Evolutionary conservation across 495 filamentous ascomycete species (phyloP), one percentile per base, ranked within the genome.

Genomic region (Immersiella caudata): DNA sequence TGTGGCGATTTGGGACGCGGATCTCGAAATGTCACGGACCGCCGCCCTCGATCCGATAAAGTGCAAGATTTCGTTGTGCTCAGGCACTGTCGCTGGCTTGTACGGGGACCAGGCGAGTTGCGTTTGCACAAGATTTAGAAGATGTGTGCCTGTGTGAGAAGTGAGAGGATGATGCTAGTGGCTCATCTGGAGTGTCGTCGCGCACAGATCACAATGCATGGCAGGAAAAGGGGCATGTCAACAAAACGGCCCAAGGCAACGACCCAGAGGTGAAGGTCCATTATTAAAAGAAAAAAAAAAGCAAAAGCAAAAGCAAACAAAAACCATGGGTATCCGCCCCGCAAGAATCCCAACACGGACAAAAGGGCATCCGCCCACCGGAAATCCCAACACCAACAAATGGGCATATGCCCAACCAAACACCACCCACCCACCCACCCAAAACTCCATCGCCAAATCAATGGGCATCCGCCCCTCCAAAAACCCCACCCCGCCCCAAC

Each of bases 181-280:
- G 29, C 3, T 33, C 29, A 33, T 4, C 29, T 3, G 29, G 4
- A 33, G 29, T 33, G 29, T 33, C 29, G 8, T 8, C 4, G 8
- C 11, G 40, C 40, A 46, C 40, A 46, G 40, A 46, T 46, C 40
- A 25, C 22, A 14, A 25, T 12, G 11, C 21, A 25, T 25, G 21
- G 0, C n/a, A 35, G 20, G 21, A 35, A 59, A 59, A 36, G 57
- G 57, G 57, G 57, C 55, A n/a, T 59, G 57, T 59, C 57, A 59
- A 59, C 57, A 46, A 46, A 46, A n/a, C n/a, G 20, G n/a, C 25
- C 26, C 26, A 59, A 25, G 18, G 25, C 18, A 25, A 25, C 24
- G 20, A 33, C 20, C 57, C 33, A 20, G 26, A 33, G 26, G 26
- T 6, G 14, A 26, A 21, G 18, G n/a, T 21, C 18, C 0, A 36